Evolutionary conservation across 306 rosid species (phyloP).

Genomic region (Castanopsis chinensis): DNA sequence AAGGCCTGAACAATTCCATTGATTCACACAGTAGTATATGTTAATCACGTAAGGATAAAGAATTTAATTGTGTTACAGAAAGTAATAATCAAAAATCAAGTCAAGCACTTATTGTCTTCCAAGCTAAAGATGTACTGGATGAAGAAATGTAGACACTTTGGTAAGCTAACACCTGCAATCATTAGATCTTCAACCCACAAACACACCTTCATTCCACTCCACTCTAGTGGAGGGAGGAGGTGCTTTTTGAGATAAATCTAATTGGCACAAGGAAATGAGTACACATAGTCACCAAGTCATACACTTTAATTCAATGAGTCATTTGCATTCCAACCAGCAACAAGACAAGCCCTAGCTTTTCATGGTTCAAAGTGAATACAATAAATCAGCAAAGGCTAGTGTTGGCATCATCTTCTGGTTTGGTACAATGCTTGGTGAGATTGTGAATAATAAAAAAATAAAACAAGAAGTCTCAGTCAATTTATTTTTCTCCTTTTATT

Average conservation of each 20-base stretch:
- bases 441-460: not conserved
- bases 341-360: not conserved
- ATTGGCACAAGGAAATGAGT: not conserved
- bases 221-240: not conserved
- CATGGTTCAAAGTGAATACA: not conserved
- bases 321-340: not conserved
- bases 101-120: not conserved
- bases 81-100: not conserved
- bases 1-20: not conserved
- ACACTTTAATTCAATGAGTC: not conserved
- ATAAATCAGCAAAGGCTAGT: constrained; percentile 1
- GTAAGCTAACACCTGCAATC: not conserved
- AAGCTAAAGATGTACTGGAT: not conserved
- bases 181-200: not conserved
- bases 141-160: not conserved
- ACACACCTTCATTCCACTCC: not conserved
- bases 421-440: constrained; percentile 15
- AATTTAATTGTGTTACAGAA: not conserved
- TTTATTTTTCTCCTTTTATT: not conserved
- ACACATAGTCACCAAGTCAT: not conserved
- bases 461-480: not conserved
- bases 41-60: not conserved
- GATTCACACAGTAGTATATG: not conserved
- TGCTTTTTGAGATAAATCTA: not conserved
- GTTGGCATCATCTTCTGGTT: constrained; percentile 5